Evolutionary conservation across 257 asterid genomes (phyloP), one percentile per base, ranked within the genome.

Genomic region (Jacaranda mimosifolia): DNA sequence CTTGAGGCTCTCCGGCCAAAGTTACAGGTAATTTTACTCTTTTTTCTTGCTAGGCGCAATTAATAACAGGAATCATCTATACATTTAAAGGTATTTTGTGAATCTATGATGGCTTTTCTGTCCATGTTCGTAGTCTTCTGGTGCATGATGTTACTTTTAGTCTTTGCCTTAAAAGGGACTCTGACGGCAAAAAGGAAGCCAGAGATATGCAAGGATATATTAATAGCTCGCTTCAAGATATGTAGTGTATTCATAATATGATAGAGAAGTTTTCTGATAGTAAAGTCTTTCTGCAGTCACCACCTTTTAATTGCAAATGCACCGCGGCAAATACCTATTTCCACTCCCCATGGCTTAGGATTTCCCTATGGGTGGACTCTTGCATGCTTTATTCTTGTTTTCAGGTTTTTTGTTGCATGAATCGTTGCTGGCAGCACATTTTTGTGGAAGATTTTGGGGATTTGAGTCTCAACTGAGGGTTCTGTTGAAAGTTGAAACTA

Each of bases 1-100:
- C 92, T 95, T 51, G 97, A 95, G 89, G 99, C 99, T 74, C 96
- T 95, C 68, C 90, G 99, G 83, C 99, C 98, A 48, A 95, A 95
- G 81, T 85, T 95, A 80, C 99, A 95, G 98, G 99, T 95, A 81
- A 48, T 12, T 58, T 46, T 39, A 66, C 12, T 15, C 69, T 69
- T 9, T 78, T 62, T 8, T 42, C 39, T 58, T 63, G 14, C 18
- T 8, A 15, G 39, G 68, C 21, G 68, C 49, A 3, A 3, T 45
- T 63, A 48, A 32, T 79, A 64, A 53, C 69, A 63, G 11, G 38
- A 60, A 39, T 17, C 68, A 51, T 42, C 19, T 1, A 9, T 10
- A 57, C n/a, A 49, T 42, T 26, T 63, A n/a, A 32, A 53, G 32
- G 67, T 72, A 9, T 5, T 26, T 26, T 43, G 9, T 72, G 62